Percentiles rank a stretch among this genome's conserved stretches.
Conservation (phyloP, 352 stramenopile species). For the Globisporangium parvum region DNA sequence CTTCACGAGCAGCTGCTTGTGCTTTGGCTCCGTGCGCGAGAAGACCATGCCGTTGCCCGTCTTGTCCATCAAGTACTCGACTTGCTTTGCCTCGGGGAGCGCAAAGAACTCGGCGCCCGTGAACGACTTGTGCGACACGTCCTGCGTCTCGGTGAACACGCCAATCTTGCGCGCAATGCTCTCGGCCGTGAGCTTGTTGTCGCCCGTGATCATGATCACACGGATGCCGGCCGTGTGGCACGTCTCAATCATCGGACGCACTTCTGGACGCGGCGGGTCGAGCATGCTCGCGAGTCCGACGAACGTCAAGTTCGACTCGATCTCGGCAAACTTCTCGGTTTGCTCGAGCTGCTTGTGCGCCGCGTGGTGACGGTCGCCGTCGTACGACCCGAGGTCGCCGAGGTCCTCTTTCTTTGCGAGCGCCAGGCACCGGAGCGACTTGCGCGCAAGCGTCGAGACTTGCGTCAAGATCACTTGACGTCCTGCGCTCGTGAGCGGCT, state of each 20-base stretch:
- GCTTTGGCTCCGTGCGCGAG: conserved; percentile 95
- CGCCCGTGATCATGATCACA: conserved; percentile 99
- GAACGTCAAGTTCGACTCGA: conserved; percentile 97
- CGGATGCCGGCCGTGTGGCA: conserved; percentile 96
- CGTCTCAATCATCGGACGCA: conserved; percentile 92
- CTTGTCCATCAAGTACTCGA: conserved; percentile 81
- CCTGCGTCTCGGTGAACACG: conserved; percentile 87
- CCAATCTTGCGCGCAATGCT: conserved; percentile 97
- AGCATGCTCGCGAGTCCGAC: conserved; percentile 98
- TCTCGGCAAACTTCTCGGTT: conserved; percentile 88
- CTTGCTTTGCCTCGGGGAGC: conserved; percentile 88
- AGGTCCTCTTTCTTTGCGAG: conserved; percentile 95
- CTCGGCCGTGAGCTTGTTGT: conserved; percentile 97
- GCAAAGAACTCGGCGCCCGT: conserved; percentile 96
- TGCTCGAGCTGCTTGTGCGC: conserved; percentile 77
- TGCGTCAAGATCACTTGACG: conserved; percentile 86
- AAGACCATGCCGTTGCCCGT: conserved; percentile 93
- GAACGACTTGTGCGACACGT: conserved; percentile 90
- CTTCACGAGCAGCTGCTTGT: conserved; percentile 96
- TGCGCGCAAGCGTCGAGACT: conserved; percentile 87
- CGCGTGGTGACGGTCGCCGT: conserved; percentile 80
- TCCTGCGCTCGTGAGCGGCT: conserved; percentile 88
- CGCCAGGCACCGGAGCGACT: conserved; percentile 94
- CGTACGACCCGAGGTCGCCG: conserved; percentile 67
- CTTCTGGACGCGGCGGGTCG: conserved; percentile 96